Evolutionary conservation across 2,329 filamentous ascomycete genomes (phyloP).

Genomic region (Onygenales sp.): DNA sequence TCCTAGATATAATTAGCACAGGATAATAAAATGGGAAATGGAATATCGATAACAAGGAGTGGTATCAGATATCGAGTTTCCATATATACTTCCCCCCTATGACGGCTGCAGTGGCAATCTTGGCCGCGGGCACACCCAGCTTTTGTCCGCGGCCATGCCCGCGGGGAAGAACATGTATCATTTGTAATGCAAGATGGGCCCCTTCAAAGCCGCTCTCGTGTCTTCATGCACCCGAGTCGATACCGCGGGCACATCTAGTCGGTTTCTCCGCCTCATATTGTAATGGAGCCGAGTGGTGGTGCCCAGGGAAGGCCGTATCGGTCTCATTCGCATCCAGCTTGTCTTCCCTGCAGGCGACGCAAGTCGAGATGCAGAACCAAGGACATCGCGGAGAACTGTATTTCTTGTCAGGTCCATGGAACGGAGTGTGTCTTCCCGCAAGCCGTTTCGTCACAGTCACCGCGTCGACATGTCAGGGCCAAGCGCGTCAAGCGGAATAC

Average conservation of each 20-base stretch:
- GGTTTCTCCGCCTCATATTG: too few species aligned
- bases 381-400: constrained; percentile 32
- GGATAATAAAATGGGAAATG: neutral
- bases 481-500: neutral
- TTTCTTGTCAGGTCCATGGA: constrained; percentile 43
- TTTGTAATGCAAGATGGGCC: constrained; percentile 4
- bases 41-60: neutral
- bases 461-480: neutral
- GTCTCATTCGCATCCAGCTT: constrained; percentile 46
- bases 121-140: neutral
- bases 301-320: constrained; percentile 38
- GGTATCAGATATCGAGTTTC: neutral
- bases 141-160: constrained; percentile 1
- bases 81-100: neutral
- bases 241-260: too few species aligned
- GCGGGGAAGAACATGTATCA: neutral
- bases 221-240: too few species aligned
- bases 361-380: constrained; percentile 47
- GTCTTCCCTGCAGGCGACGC: constrained; percentile 42
- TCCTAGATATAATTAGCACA: neutral
- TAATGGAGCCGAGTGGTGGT: neutral
- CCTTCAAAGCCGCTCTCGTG: too few species aligned
- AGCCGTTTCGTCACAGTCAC: neutral
- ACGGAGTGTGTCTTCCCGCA: constrained; percentile 41
- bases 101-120: neutral